Base-by-base conservation (phyloP, 176 grass and related monocot species). In the Oryza glumipatula region DNA sequence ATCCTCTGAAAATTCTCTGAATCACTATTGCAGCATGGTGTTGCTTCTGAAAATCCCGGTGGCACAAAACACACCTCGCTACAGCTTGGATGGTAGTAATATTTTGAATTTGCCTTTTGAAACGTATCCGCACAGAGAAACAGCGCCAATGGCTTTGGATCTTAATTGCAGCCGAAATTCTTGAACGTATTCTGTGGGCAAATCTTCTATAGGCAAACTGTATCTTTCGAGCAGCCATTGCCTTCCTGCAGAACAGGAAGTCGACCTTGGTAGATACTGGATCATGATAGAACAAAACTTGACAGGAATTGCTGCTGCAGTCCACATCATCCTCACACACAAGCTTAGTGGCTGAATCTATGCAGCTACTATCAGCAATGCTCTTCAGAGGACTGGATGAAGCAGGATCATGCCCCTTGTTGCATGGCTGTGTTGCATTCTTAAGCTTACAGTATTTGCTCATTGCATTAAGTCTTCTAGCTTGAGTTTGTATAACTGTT, bases 61-160 rank as follows among this genome's bases (percentile, higher is more conserved):
- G 52, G 28, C 84, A 78, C 68, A 91, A 45, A 68, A 84, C 68
- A 33, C 67, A 26, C 70, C 89, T 86, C 33, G 44, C 73, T 74
- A 69, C 69, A 77, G 77, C 67, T 69, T 94, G 92, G 68, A 91
- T 87, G 21, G 14, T 71, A 56, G 68, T 78, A 69, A 82, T 70
- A 76, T 84, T 81, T 74, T 79, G 52, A 74, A 84, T 35, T 86
- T 85, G 52, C 23, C 46, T 94, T 68, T 15, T 56, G 68, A 91
- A 89, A 52, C 22, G 74, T 26, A 70, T 91, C 77, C 68, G 44
- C 51, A 36, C 73, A 36, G 70, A 89, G 73, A 83, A 82, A 61
- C 86, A 69, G 60, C 83, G 81, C 86, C 92, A 94, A 30, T 82
- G 71, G 41, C 84, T 91, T 68, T 94, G 92, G 47, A 94, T 91